Base-by-base conservation (phyloP, 2,329 filamentous ascomycete species). In the Hansfordia pulvinata region DNA sequence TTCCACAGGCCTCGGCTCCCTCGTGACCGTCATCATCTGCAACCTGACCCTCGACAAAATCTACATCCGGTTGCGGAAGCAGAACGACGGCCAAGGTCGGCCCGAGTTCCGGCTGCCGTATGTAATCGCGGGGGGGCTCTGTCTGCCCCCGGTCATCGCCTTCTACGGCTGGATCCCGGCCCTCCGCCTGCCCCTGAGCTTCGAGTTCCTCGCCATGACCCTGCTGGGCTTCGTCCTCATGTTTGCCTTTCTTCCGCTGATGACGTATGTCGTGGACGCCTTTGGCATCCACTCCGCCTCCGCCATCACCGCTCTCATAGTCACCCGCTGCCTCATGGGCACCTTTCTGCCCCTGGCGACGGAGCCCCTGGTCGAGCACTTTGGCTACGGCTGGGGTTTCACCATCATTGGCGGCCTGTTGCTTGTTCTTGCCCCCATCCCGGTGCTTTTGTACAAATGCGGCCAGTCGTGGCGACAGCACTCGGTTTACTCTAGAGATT, bases 51-150 rank as follows among this genome's bases (percentile, higher is more conserved):
- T 74, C 2, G 69, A 74, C 44, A 51, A 51, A 17, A 61, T 72
- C 29, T 72, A 71, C 43, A 40, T 66, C 23, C 42, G 46, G 14
- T 53, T 71, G 8, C 54, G 58, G 13, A 45, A 53, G 22, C 27
- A 40, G 5, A 39, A 57, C 32, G 34, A 51, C 4, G 56, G 56
- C 9, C 42, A 46, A 8, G 63, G 56, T 5, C 51, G 49, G 6
- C 66, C 69, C 2, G 69, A 73, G 40, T 63, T 58, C 39, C 62
- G 66, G 2, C 57, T 74, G 1, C 68, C 68, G 0, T 45, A 72
- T 0, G 39, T 53, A 20, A 56, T 68, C n/a, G 16, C 60, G 13
- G 61, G 63, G 7, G 56, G 49, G 2, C 38, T 65, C 19, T 23
- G 49, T 1, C 44, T 70, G 8, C 66, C 67, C 2, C 17, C 64